Conservation (phyloP, 495 filamentous ascomycete species). For the Hypoxylon cercidicola region DNA sequence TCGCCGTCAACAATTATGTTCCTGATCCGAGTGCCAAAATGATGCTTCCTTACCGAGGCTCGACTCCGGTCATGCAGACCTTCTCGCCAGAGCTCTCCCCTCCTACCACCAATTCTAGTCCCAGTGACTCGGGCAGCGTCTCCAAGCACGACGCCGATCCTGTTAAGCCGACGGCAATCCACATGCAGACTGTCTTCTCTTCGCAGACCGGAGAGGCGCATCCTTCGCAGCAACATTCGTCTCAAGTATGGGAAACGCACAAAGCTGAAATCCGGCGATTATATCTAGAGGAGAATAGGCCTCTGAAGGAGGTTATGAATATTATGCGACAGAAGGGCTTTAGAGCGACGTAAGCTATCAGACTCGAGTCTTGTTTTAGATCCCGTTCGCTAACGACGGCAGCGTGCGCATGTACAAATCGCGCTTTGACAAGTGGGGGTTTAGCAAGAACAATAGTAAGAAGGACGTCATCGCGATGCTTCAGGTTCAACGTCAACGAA, state of each 20-base stretch:
- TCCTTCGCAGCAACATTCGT: slow-evolving; percentile 45
- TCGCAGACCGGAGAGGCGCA: slow-evolving; percentile 47
- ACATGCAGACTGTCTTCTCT: slow-evolving; percentile 47
- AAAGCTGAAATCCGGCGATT: slow-evolving; percentile 48
- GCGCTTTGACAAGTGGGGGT: slow-evolving; percentile 50
- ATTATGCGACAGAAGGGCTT: slow-evolving; percentile 51
- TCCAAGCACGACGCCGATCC: slow-evolving; percentile 35
- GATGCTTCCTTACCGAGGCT: slow-evolving; percentile 29
- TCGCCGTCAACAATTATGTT: slow-evolving; percentile 24
- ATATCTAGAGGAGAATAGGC: slow-evolving; percentile 48
- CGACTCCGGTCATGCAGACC: slow-evolving; percentile 35
- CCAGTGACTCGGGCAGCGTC: slow-evolving; percentile 21
- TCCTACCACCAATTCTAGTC: slow-evolving; percentile 35
- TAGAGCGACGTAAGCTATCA: slow-evolving; percentile 48
- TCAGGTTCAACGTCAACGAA: slow-evolving; percentile 50
- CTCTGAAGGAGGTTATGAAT: slow-evolving; percentile 51
- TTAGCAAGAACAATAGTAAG: slow-evolving; percentile 49
- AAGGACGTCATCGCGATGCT: slow-evolving; percentile 51
- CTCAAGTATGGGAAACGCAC: slow-evolving; percentile 49
- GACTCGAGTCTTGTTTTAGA: slow-evolving; percentile 5
- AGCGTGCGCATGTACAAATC: slow-evolving; percentile 50
- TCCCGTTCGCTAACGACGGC: slow-evolving; percentile 25
- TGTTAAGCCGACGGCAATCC: slow-evolving; percentile 34
- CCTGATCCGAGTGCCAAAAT: slow-evolving; percentile 24
- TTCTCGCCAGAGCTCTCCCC: slow-evolving; percentile 35